Evolutionary conservation across 1,139 yeast species (phyloP).

Genomic region (Magnusiomyces fungicola): DNA sequence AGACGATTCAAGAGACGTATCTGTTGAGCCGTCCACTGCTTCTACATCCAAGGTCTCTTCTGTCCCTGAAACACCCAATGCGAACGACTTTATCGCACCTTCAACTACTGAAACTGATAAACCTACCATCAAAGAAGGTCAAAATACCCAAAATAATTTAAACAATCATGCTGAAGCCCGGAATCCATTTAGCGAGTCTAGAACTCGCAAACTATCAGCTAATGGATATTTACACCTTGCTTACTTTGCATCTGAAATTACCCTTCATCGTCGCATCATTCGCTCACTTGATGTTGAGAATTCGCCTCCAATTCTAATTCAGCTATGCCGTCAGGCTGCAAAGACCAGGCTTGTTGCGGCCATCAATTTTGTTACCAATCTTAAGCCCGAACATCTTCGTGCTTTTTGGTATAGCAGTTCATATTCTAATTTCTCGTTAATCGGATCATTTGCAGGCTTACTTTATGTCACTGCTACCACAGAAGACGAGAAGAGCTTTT

Average conservation of each 20-base stretch:
- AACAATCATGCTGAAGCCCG: no score
- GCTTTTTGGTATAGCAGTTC: conserved; percentile 87
- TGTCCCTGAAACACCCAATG: no score
- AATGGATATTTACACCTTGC: conserved; percentile 78
- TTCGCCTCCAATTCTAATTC: conserved; percentile 36
- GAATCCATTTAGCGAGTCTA: no score
- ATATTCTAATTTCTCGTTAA: conserved; percentile 65
- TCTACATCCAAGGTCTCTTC: no score
- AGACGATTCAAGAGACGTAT: no score
- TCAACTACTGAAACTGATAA: no score
- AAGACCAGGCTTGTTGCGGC: conserved; percentile 73
- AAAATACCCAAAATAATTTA: no score
- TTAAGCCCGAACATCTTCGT: conserved; percentile 74
- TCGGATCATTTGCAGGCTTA: conserved; percentile 81
- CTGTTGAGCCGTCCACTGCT: no score
- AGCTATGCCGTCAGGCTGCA: conserved; percentile 80
- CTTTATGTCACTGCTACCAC: conserved; percentile 37
- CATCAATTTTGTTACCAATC: conserved; percentile 65
- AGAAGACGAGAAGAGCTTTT: background rate
- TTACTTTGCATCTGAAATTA: conserved; percentile 80
- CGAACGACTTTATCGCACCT: no score
- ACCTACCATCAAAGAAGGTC: no score
- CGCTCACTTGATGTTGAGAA: conserved; percentile 43
- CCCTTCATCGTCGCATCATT: conserved; percentile 74
- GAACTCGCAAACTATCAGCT: conserved; percentile 31